Base-by-base conservation (phyloP, 1,139 yeast species). In the Yamadazyma triangularis region DNA sequence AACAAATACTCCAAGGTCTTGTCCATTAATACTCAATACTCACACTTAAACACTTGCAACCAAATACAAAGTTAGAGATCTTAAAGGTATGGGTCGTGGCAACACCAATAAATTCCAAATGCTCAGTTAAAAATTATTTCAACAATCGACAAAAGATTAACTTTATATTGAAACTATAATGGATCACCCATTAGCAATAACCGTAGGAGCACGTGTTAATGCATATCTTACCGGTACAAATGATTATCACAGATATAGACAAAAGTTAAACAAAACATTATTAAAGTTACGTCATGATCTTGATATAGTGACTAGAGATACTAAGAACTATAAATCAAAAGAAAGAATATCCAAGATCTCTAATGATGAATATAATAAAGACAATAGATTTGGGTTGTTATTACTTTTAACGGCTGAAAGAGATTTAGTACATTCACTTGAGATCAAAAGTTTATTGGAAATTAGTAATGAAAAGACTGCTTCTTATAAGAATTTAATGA, bases 401-500 rank as follows among this genome's bases (percentile, higher is more conserved):
- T 53, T 73, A 15, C 60, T 83, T 20, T 58, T 70, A 38, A 65
- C 71, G 8, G 77, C 82, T 1, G 95, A 86, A 53, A 68, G 91
- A 45, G 81, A 82, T 41, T 61, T 79, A 51, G 65, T 86, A 23
- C 76, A 73, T 45, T 83, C 89, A 1, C 67, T 77, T 53, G 89
- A 83, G 52, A 67, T 79, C 35, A 76, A 74, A 40, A 62, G 71
- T 14, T 56, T 70, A 33, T 55, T 78, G 43, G 88, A 79, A 41
- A 69, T 78, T 33, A 73, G 73, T 36, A 62, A 52, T 33, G 68
- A 60, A 26, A 50, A 44, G 15, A 33, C 31, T 28, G 57, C 72
- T 0, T 64, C 66, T 21, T 56, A 71, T 30, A 73, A 66, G 51
- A 72, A 68, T 36, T 72, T 83, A 37, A 64, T 84, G 49, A 51